Base-by-base conservation (phyloP, 2,329 filamentous ascomycete species). In the Fusarium sp. region DNA sequence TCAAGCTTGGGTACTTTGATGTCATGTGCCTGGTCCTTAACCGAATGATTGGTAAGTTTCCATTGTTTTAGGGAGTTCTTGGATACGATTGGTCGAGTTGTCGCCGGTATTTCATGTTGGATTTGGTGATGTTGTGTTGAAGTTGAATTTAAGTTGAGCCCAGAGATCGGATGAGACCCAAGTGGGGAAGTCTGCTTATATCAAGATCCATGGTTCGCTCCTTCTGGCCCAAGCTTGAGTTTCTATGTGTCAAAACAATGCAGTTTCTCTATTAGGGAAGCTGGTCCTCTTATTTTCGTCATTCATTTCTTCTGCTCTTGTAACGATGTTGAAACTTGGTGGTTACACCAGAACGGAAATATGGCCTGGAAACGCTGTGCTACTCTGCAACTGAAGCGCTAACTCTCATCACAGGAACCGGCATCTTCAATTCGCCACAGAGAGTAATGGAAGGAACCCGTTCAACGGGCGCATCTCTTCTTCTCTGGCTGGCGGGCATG, bases 401-500 rank as follows among this genome's bases (percentile, higher is more conserved):
- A 35, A 79, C 61, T 17, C 18, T 11, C 13, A 57, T 42, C 2
- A 17, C 18, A 83, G 82, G 82, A 59, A 83, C 81, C 6, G 82
- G 82, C 28, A 82, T 83, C 66, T 83, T 83, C 66, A 81, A 80
- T 58, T 80, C 79, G 4, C 82, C 81, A 12, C 65, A 74, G 15
- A 73, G 76, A 26, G 82, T 83, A 17, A 80, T 83, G 73, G 54
- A 73, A 18, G 81, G 80, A 15, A 82, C 81, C 20, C 59, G 69
- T 28, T 83, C 80, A 39, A 78, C 80, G 1, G 81, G 80, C 7
- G 75, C 79, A 18, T 76, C 83, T 9, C 75, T 86, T 15, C 79
- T 85, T 15, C 77, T 86, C 33, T 86, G 84, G 84, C 66, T 83
- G 20, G 79, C 79, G 8, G 83, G 83, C 14, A 79, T 80, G 39